Percentiles rank a stretch among this genome's conserved stretches.
Conservation (phyloP, 2,329 filamentous ascomycete genomes). For the Waltergamsia citrina region DNA sequence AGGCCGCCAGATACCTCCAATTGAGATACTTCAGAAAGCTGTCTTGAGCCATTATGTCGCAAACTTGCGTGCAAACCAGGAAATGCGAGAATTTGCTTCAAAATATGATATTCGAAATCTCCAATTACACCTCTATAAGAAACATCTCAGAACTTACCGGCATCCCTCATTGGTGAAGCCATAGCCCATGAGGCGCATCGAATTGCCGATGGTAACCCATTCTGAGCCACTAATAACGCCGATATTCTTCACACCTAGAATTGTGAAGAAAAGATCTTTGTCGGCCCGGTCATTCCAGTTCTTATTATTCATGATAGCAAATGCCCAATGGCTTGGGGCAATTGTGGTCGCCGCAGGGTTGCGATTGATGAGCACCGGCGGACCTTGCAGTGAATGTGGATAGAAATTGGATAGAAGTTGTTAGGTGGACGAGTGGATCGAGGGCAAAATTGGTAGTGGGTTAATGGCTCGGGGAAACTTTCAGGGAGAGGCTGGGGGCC, state of each 20-base stretch:
- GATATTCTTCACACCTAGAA: constrained; percentile 52
- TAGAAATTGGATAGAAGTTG: constrained; percentile 17
- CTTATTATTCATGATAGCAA: constrained; percentile 38
- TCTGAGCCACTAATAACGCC: constrained; percentile 52
- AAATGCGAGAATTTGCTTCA: not conserved
- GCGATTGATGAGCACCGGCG: too few relatives aligned
- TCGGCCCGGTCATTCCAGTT: constrained; percentile 54
- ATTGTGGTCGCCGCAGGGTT: not conserved
- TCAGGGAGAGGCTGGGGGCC: not conserved
- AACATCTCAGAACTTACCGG: constrained; percentile 34
- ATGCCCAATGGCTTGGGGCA: not conserved
- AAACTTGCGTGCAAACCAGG: not conserved
- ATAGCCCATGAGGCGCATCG: constrained; percentile 50
- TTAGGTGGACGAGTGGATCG: constrained; percentile 23
- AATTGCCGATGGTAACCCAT: constrained; percentile 53
- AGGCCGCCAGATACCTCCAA: not conserved
- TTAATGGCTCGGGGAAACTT: constrained; percentile 9
- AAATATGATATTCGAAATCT: not conserved
- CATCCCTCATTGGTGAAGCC: constrained; percentile 57
- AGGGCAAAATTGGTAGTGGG: constrained; percentile 32
- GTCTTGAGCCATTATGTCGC: not conserved
- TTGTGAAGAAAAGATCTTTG: constrained; percentile 55
- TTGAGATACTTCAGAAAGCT: not conserved
- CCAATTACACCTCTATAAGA: too few relatives aligned
- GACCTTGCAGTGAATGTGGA: too few relatives aligned